Evolutionary conservation across 345 rosid species (phyloP).

Genomic region (Acer campestre): DNA sequence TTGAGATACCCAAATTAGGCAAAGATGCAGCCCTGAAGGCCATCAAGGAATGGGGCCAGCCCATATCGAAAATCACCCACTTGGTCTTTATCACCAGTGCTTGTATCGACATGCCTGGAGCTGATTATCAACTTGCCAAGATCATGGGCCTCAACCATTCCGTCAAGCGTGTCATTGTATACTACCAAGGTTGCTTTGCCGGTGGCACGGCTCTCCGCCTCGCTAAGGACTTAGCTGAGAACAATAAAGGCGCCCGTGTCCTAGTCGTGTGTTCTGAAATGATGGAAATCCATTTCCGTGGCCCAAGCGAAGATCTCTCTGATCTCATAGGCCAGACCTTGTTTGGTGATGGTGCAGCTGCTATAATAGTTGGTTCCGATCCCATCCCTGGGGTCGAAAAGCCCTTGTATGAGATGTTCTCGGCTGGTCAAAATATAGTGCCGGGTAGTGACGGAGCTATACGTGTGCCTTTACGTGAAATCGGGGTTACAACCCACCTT

Average conservation of each 20-base stretch:
- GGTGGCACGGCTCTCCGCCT: conserved; percentile 48
- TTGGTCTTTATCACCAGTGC: conserved; percentile 50
- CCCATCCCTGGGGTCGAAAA: conserved; percentile 30
- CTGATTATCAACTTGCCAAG: conserved; percentile 55
- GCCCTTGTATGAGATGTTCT: conserved; percentile 46
- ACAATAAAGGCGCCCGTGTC: conserved; percentile 48
- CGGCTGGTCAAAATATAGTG: conserved; percentile 38
- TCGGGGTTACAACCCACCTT: conserved; percentile 43
- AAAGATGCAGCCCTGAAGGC: conserved; percentile 48
- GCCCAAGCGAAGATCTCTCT: conserved; percentile 39
- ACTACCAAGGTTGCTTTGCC: conserved; percentile 53
- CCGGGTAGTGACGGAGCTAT: conserved; percentile 46
- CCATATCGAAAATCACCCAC: conserved; percentile 57
- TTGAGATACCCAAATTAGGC: conserved; percentile 43
- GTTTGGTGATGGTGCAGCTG: conserved; percentile 53
- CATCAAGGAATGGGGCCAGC: conserved; percentile 49
- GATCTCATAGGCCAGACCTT: conserved; percentile 45
- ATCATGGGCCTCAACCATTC: conserved; percentile 49
- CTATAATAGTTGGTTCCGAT: conserved; percentile 46
- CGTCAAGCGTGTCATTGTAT: conserved; percentile 49
- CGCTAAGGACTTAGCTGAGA: conserved; percentile 57
- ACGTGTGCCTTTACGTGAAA: conserved; percentile 44
- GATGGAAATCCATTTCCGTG: conserved; percentile 41
- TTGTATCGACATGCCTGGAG: conserved; percentile 58
- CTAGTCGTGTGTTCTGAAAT: conserved; percentile 45